phyloP scores from a whole-genome alignment of 2,329 filamentous ascomycete species.

The Endocalyx cinctus region DNA sequence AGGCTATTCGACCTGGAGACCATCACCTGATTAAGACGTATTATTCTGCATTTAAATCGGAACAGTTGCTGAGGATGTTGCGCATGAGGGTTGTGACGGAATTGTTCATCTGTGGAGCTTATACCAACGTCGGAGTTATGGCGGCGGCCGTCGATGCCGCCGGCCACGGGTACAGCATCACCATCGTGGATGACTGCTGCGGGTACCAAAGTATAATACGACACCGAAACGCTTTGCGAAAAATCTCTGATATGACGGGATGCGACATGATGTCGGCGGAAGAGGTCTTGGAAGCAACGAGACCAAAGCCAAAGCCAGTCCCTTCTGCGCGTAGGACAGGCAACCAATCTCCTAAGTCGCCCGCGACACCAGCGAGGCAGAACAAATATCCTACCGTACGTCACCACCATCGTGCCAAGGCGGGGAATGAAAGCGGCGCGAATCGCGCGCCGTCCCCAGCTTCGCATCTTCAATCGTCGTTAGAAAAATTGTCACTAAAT shows the following conservation, averaged over 20 bases:
- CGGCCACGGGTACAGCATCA: slow-evolving; percentile 81
- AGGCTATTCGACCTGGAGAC: slow-evolving; percentile 44
- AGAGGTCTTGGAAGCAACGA: slow-evolving; percentile 46
- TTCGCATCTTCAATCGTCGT: slow-evolving; percentile 24
- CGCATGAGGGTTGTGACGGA: slow-evolving; percentile 86
- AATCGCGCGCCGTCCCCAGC: slow-evolving; percentile 14
- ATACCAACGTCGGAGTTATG: slow-evolving; percentile 84
- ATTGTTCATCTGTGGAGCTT: slow-evolving; percentile 80
- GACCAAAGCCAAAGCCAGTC: slow-evolving; percentile 16
- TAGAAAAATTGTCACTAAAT: slow-evolving; percentile 32
- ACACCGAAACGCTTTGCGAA: slow-evolving; percentile 65
- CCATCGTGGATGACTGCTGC: slow-evolving; percentile 81
- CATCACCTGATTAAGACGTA: slow-evolving; percentile 62
- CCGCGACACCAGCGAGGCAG: too few relatives aligned
- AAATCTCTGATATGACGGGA: slow-evolving; percentile 70
- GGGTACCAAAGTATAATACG: slow-evolving; percentile 69
- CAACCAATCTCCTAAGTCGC: too few relatives aligned
- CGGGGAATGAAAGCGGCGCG: slow-evolving; percentile 13
- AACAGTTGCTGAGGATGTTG: slow-evolving; percentile 68
- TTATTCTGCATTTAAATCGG: slow-evolving; percentile 83
- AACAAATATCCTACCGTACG: slow-evolving; percentile 23
- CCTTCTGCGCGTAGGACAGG: too few relatives aligned
- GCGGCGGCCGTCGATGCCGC: slow-evolving; percentile 90
- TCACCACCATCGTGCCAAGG: slow-evolving; percentile 17
- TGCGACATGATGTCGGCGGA: slow-evolving; percentile 59